Conservation (phyloP, 306 rosid species). For the Ochetophila trinervis region DNA sequence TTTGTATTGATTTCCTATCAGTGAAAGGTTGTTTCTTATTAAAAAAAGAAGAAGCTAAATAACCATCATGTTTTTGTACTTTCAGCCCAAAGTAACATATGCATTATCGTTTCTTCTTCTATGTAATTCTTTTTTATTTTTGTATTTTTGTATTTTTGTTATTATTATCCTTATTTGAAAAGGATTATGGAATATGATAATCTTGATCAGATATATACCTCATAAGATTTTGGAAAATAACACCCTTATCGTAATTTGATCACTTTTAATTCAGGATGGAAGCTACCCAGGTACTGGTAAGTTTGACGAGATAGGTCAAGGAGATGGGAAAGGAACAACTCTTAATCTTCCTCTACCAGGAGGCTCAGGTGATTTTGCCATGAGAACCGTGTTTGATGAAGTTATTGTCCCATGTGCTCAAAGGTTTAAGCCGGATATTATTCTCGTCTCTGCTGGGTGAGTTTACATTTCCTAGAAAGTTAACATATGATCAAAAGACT, state of each 20-base stretch:
- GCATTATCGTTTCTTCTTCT: too few relatives aligned
- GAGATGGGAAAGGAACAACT: constrained; percentile 91
- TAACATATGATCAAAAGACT: background rate
- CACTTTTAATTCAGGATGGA: constrained; percentile 57
- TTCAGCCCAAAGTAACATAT: too few relatives aligned
- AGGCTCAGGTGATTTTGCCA: constrained; percentile 81
- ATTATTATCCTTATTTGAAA: too few relatives aligned
- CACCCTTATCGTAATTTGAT: background rate
- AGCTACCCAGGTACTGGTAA: constrained; percentile 98
- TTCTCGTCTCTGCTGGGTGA: constrained; percentile 98
- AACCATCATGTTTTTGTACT: too few relatives aligned
- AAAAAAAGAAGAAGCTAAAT: too few relatives aligned
- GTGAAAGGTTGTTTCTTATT: too few relatives aligned
- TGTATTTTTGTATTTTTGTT: too few relatives aligned
- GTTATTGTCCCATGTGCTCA: constrained; percentile 85
- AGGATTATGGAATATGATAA: too few relatives aligned
- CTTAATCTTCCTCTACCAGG: constrained; percentile 91
- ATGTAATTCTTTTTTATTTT: too few relatives aligned
- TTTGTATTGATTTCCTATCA: too few relatives aligned
- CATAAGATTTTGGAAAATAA: background rate
- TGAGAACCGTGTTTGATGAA: constrained; percentile 79
- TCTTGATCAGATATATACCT: background rate
- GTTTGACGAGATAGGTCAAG: constrained; percentile 67
- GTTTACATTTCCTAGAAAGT: constrained; percentile 20
- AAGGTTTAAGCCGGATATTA: constrained; percentile 84